A percentile compares a stretch with the other conserved stretches of the same genome.
Conservation (phyloP, 371 early-diverging fungal species). For the Mucor racemosus region DNA sequence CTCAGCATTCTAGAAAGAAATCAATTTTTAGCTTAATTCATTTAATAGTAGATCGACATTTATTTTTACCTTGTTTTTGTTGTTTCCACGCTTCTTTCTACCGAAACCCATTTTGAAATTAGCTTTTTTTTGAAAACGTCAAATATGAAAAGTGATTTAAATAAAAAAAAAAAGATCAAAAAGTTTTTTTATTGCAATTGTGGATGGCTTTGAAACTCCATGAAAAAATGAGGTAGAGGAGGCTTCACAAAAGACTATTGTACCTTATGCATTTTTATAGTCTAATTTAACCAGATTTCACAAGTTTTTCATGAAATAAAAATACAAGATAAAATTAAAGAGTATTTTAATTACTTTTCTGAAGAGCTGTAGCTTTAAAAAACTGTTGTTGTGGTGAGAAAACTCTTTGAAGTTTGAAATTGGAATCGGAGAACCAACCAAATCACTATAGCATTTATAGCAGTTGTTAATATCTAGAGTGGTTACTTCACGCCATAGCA, state of each 20-base stretch:
- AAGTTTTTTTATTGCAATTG: not conserved
- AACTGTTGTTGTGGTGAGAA: too few relatives aligned
- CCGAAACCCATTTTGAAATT: conserved; percentile 23
- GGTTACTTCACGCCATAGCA: too few relatives aligned
- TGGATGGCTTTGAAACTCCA: conserved; percentile 7
- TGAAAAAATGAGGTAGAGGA: not conserved
- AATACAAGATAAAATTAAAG: too few relatives aligned
- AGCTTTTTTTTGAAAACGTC: conserved; percentile 4
- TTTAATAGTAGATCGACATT: not conserved
- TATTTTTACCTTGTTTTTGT: conserved; percentile 17
- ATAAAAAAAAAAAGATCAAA: not conserved
- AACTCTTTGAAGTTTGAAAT: too few relatives aligned
- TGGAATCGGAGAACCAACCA: too few relatives aligned
- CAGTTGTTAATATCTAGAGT: too few relatives aligned
- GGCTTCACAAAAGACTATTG: not conserved
- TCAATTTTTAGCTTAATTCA: not conserved
- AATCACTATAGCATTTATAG: too few relatives aligned
- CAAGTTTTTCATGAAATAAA: too few relatives aligned
- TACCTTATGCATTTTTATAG: too few relatives aligned
- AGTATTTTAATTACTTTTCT: too few relatives aligned
- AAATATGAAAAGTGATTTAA: not conserved
- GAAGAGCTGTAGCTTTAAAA: too few relatives aligned
- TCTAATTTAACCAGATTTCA: too few relatives aligned
- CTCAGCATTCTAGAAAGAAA: not conserved
- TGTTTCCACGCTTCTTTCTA: conserved; percentile 21